Evolutionary conservation across 768 basidiomycete genomes (phyloP).

Genomic region (Pisolithus albus): DNA sequence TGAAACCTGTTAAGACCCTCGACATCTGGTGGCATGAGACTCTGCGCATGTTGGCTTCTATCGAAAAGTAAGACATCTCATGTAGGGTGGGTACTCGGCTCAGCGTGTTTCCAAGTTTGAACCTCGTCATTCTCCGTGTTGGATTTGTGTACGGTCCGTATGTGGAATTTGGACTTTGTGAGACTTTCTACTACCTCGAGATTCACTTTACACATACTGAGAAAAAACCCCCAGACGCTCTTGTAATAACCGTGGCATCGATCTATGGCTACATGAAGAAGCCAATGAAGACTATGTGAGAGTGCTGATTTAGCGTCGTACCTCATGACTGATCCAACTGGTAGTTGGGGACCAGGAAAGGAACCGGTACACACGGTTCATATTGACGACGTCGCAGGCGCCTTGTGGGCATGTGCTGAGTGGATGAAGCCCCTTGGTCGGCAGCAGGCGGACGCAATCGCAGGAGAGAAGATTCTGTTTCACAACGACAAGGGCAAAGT

Average conservation of each 20-base stretch:
- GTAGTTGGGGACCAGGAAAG: conserved; percentile 75
- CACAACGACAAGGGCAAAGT: conserved; percentile 51
- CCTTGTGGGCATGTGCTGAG: conserved; percentile 64
- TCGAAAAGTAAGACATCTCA: conserved; percentile 49
- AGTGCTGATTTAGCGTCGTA: conserved; percentile 3
- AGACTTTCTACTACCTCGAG: conserved; percentile 17
- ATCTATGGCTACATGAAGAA: conserved; percentile 79
- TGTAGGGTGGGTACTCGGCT: conserved; percentile 1
- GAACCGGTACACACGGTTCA: conserved; percentile 72
- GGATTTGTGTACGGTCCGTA: conserved; percentile 81
- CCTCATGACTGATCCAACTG: conserved; percentile 6
- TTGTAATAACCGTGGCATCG: conserved; percentile 66
- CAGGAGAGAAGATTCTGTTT: conserved; percentile 61
- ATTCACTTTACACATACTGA: conserved; percentile 10
- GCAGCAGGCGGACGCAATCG: conserved; percentile 52
- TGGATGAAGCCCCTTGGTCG: conserved; percentile 70
- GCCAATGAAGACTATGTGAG: conserved; percentile 81
- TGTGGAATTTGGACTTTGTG: conserved; percentile 61
- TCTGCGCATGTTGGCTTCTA: conserved; percentile 63
- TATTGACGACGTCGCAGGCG: conserved; percentile 72
- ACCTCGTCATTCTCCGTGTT: conserved; percentile 70
- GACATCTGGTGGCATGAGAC: conserved; percentile 92
- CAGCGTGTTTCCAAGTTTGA: conserved; percentile 45
- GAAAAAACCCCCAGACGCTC: conserved; percentile 44
- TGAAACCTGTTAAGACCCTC: conserved; percentile 60